These are phyloP conservation scores for Rhododendron williamsianum DNA, from an alignment of 148 eudicot species.

Conservation along the genomic window DNA sequence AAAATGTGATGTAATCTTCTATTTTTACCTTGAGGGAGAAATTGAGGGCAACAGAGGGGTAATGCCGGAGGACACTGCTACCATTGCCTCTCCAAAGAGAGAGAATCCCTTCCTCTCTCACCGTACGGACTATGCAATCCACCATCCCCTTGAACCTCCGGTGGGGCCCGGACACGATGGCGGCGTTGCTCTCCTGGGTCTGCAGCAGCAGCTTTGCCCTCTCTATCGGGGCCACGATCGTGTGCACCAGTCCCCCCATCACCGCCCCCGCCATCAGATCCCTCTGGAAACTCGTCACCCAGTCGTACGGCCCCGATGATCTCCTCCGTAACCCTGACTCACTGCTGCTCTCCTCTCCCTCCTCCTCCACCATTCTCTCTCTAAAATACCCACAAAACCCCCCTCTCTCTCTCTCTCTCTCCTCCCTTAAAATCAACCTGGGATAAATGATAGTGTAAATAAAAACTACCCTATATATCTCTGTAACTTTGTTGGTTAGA, in stretches of 20 bases:
- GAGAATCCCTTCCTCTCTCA: slow-evolving; percentile 64
- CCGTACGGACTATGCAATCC: slow-evolving; percentile 63
- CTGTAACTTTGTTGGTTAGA: not conserved
- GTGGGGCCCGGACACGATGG: slow-evolving; percentile 58
- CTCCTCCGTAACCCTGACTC: not conserved
- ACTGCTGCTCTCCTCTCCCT: slow-evolving; percentile 14
- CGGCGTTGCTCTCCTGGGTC: slow-evolving; percentile 86
- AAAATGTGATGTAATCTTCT: not conserved
- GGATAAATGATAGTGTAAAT: not conserved
- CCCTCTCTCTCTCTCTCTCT: slow-evolving; percentile 12
- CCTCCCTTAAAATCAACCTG: not conserved
- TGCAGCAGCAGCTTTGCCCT: slow-evolving; percentile 83
- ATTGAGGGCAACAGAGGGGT: slow-evolving; percentile 97
- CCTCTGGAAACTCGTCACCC: slow-evolving; percentile 51
- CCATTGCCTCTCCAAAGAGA: slow-evolving; percentile 97
- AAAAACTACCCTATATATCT: not conserved
- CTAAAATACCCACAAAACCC: too few relatives aligned
- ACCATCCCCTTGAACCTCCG: slow-evolving; percentile 83
- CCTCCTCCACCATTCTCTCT: slow-evolving; percentile 17
- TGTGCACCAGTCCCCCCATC: slow-evolving; percentile 90
- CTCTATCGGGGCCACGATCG: slow-evolving; percentile 95
- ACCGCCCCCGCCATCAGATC: slow-evolving; percentile 89
- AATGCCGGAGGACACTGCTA: slow-evolving; percentile 81
- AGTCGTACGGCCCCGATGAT: slow-evolving; percentile 16
- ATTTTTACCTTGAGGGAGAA: slow-evolving; percentile 83